Conservation (phyloP, 2,329 filamentous ascomycete species). For the Arthrobotrys musiformis region DNA sequence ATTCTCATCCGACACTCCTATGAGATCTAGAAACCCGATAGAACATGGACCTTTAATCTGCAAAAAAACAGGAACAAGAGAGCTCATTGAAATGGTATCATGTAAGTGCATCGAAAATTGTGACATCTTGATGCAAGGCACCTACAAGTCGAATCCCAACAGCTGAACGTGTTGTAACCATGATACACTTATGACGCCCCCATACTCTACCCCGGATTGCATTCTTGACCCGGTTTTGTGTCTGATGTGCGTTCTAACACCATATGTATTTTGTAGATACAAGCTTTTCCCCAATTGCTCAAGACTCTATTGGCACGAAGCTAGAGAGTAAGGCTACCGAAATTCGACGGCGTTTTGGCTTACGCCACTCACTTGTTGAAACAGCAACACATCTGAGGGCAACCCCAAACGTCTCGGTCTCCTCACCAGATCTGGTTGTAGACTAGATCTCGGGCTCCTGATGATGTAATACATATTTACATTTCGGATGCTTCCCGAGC, state of each 20-base stretch:
- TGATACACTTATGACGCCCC: constrained; percentile 4
- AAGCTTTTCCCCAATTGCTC: constrained; percentile 19
- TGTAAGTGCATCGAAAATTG: neutral
- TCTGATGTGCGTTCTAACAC: neutral
- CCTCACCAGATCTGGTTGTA: neutral
- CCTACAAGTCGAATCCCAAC: neutral
- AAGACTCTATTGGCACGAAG: constrained; percentile 5
- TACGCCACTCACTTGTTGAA: constrained; percentile 3
- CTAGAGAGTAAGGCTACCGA: neutral
- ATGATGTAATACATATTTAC: neutral
- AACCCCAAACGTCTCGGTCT: constrained; percentile 25
- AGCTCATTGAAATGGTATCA: neutral
- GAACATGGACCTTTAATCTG: neutral
- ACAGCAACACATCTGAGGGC: constrained; percentile 15
- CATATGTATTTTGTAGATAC: neutral
- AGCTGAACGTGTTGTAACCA: neutral
- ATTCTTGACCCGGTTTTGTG: neutral
- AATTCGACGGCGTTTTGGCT: constrained; percentile 34
- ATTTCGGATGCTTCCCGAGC: neutral
- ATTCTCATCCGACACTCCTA: neutral
- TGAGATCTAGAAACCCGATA: neutral
- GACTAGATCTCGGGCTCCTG: neutral
- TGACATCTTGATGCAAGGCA: neutral
- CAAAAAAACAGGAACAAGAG: neutral
- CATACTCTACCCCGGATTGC: constrained; percentile 6